Conservation (phyloP, 2,329 filamentous ascomycete species). For the Botrytis sinoallii region DNA sequence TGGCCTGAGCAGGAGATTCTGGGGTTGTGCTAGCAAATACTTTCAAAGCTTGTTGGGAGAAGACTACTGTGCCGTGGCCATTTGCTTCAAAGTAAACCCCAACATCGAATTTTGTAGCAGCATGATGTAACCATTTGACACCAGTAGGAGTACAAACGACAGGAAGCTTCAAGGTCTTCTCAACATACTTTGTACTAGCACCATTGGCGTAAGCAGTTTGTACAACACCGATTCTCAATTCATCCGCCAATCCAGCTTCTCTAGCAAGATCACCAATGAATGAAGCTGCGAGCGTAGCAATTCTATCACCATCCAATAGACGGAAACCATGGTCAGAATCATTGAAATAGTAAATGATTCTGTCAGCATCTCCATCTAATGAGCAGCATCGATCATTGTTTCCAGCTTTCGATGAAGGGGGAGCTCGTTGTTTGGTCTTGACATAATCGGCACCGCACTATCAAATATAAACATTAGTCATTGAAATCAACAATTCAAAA, state of each 20-base stretch:
- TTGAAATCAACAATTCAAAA: background rate
- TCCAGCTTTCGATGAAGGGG: slow-evolving; percentile 74
- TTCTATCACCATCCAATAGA: slow-evolving; percentile 93
- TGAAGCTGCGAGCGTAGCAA: slow-evolving; percentile 87
- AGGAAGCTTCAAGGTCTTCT: slow-evolving; percentile 81
- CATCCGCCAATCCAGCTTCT: slow-evolving; percentile 72
- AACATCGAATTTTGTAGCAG: slow-evolving; percentile 90
- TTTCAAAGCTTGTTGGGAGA: slow-evolving; percentile 79
- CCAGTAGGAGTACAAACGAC: slow-evolving; percentile 93
- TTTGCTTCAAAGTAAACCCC: slow-evolving; percentile 99
- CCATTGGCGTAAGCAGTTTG: slow-evolving; percentile 99
- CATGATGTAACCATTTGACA: slow-evolving; percentile 96
- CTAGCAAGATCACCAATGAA: slow-evolving; percentile 89
- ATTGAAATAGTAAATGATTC: slow-evolving; percentile 91
- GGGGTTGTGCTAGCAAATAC: slow-evolving; percentile 77
- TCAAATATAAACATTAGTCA: slow-evolving; percentile 27
- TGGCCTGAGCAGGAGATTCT: slow-evolving; percentile 86
- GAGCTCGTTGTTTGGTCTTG: slow-evolving; percentile 92
- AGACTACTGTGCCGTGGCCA: slow-evolving; percentile 93
- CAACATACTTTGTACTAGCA: slow-evolving; percentile 86
- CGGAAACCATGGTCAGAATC: slow-evolving; percentile 81
- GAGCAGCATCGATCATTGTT: slow-evolving; percentile 80
- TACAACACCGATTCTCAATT: slow-evolving; percentile 87
- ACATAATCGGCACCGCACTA: slow-evolving; percentile 94
- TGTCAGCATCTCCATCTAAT: slow-evolving; percentile 91